Conservation (phyloP, 768 basidiomycete genomes). For the Tulasnella sp. region DNA sequence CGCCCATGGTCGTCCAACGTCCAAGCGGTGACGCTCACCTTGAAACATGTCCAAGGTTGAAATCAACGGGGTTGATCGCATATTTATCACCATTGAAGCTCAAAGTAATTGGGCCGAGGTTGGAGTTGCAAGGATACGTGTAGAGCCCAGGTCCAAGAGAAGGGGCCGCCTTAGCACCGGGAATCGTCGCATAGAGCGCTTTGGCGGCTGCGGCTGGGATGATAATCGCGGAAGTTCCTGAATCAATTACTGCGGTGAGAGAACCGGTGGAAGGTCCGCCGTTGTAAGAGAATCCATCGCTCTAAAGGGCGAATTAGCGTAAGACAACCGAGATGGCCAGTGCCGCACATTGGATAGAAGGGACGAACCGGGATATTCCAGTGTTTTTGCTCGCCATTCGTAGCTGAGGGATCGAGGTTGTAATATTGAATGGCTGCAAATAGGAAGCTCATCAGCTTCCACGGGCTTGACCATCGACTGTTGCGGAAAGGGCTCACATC, state of each 20-base stretch:
- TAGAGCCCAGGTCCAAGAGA: constrained; percentile 9
- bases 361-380: not conserved
- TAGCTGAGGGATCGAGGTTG: not conserved
- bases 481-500: not conserved
- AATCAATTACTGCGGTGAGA: constrained; percentile 13
- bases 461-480: not conserved
- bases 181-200: constrained; percentile 8
- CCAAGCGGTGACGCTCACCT: not conserved
- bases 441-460: not conserved
- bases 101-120: not conserved
- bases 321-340: not conserved
- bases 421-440: not conserved
- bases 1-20: too few relatives aligned
- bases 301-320: not conserved
- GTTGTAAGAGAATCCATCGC: not conserved
- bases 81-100: not conserved
- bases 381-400: not conserved
- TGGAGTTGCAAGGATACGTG: constrained; percentile 17
- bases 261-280: not conserved
- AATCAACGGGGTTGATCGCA: constrained; percentile 3
- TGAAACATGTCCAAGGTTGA: constrained; percentile 12
- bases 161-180: constrained; percentile 11
- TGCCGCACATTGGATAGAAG: too few relatives aligned
- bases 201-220: not conserved
- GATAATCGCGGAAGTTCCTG: constrained; percentile 7